Base-by-base conservation (phyloP, 2,329 filamentous ascomycete species). In the Lasiodiplodia gonubiensis region DNA sequence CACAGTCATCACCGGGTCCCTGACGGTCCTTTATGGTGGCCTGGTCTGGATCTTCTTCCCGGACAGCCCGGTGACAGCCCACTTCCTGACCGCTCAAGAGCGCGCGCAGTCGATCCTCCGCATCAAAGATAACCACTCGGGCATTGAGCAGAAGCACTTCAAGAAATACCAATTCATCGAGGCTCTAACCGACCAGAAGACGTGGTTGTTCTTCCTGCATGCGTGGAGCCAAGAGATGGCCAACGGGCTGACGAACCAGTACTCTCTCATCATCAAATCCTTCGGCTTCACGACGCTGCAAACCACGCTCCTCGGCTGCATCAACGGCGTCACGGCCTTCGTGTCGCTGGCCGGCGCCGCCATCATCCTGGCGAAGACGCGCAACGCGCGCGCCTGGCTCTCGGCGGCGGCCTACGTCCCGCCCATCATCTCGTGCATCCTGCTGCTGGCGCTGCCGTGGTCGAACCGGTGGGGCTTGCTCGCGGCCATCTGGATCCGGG, bases 281-380 rank as follows among this genome's bases (percentile, higher is more conserved):
- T 82, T 83, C 60, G 81, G 80, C 3, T 83, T 82, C 68, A 77
- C 69, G 14, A 78, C 70, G 49, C 73, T 76, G 53, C 76, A 79
- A 42, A 79, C 78, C 11, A 80, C 78, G 0, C 71, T 75, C 4
- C 71, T 72, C 68, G 74, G 37, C 49, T 74, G 70, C 42, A 68
- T 72, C 18, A 69, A 70, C 51, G 69, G 70, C 4, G 39, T 71
- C 16, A 68, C 68, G 7, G 64, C 74, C 0, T 73, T 77, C 51
- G 68, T 74, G 33, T 75, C 71, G 14, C 71, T 79, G 3, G 69
- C 68, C 12, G 53, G 71, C 10, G 75, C 77, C 30, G 77, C 76
- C 2, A 57, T 74, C 18, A 70, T 74, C 21, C 42, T 79, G 14
- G 72, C 74, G 18, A 71, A 73, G 51, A 77, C 75, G 7, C 74